These are phyloP conservation scores for Xylaria sp. DNA, from an alignment of 2,329 filamentous ascomycete species.

Conservation along the genomic window DNA sequence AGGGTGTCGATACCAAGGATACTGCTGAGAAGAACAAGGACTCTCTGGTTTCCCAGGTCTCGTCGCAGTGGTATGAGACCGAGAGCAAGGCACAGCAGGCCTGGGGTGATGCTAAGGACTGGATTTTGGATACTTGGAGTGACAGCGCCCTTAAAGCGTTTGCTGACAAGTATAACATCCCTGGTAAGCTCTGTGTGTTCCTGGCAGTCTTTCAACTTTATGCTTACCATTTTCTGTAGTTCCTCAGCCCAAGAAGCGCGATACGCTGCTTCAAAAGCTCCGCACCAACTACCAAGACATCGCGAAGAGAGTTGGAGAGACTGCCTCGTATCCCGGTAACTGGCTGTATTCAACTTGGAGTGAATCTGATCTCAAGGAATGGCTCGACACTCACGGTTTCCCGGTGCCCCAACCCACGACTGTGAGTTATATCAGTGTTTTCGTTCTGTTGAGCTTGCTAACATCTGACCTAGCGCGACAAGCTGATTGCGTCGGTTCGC, in stretches of 20 bases:
- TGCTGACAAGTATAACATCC: slow-evolving; percentile 80
- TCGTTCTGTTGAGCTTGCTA: slow-evolving; percentile 5
- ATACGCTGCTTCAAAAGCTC: slow-evolving; percentile 70
- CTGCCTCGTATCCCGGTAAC: slow-evolving; percentile 80
- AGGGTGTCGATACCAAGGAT: slow-evolving; percentile 65
- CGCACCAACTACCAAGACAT: slow-evolving; percentile 75
- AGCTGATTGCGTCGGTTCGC: slow-evolving; percentile 80
- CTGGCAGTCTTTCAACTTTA: not conserved
- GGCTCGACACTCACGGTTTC: slow-evolving; percentile 83
- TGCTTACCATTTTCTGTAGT: slow-evolving; percentile 38
- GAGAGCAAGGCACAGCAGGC: slow-evolving; percentile 70
- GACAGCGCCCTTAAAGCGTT: slow-evolving; percentile 93
- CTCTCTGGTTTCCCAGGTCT: slow-evolving; percentile 62
- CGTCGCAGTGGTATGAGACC: slow-evolving; percentile 69
- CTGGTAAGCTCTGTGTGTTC: slow-evolving; percentile 41
- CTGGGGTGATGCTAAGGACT: slow-evolving; percentile 70
- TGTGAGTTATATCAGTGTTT: slow-evolving; percentile 29
- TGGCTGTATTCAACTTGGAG: slow-evolving; percentile 92
- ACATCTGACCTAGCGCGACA: slow-evolving; percentile 57
- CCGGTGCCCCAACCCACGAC: slow-evolving; percentile 76
- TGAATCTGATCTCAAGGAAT: slow-evolving; percentile 88
- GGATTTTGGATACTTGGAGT: slow-evolving; percentile 93
- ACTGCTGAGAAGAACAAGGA: slow-evolving; percentile 64
- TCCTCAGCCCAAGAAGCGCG: slow-evolving; percentile 80
- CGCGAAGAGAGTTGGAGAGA: slow-evolving; percentile 70